phyloP scores from a whole-genome alignment of 345 rosid genomes.

The Murraya koenigii region DNA sequence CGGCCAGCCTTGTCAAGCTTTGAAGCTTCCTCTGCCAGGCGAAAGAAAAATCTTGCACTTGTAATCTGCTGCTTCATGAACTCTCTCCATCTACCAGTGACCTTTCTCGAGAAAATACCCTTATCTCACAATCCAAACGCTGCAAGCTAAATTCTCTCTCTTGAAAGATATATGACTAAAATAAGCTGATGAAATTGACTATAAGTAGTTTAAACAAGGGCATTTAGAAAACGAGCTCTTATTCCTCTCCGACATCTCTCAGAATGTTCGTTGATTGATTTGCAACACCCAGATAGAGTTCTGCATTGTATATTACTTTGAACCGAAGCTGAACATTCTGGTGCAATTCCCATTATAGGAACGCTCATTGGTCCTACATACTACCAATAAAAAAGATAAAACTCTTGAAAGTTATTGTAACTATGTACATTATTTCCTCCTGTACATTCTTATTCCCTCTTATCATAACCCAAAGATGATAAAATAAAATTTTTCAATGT shows the following conservation, averaged over 20 bases:
- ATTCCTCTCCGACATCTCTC: conserved; percentile 61
- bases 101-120: conserved; percentile 45
- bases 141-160: conserved; percentile 55
- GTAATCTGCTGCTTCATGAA: conserved; percentile 60
- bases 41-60: conserved; percentile 55
- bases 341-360: conserved; percentile 62
- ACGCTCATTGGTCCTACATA: conserved; percentile 59
- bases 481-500: no score
- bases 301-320: conserved; percentile 39
- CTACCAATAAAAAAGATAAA: conserved; percentile 48
- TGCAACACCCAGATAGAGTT: conserved; percentile 49
- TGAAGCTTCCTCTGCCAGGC: conserved; percentile 56
- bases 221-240: conserved; percentile 12
- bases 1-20: conserved; percentile 57
- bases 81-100: conserved; percentile 49
- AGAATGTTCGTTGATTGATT: conserved; percentile 64
- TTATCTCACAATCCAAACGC: conserved; percentile 48
- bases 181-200: background rate
- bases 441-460: conserved; percentile 65
- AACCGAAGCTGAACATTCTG: conserved; percentile 29
- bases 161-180: background rate
- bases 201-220: background rate
- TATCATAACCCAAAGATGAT: conserved; percentile 47
- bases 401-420: conserved; percentile 49
- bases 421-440: conserved; percentile 25